Conservation (phyloP, 495 filamentous ascomycete genomes). For the Aspergillus egyptiacus region DNA sequence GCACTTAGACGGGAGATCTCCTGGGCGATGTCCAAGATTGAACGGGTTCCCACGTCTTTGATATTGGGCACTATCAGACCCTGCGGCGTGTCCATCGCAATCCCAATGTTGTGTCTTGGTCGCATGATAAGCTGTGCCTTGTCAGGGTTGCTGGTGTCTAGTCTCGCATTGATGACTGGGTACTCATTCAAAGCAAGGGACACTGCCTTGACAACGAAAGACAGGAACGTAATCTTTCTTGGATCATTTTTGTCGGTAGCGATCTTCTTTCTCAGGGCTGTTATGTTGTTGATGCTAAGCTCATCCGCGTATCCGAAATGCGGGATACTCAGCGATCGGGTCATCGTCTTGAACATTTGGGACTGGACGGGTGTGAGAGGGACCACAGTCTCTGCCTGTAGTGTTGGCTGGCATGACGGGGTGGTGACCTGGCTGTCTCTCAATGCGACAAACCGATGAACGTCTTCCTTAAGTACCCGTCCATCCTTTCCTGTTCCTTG, state of each 20-base stretch:
- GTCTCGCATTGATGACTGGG: conserved; percentile 79
- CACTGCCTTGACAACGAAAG: conserved; percentile 94
- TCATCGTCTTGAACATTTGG: conserved; percentile 99
- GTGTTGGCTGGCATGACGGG: conserved; percentile 26
- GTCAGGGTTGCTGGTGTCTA: conserved; percentile 53
- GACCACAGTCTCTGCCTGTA: conserved; percentile 60
- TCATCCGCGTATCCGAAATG: conserved; percentile 93
- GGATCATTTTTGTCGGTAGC: conserved; percentile 35
- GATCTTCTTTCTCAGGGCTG: conserved; percentile 61
- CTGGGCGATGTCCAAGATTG: conserved; percentile 66
- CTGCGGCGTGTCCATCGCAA: conserved; percentile 89
- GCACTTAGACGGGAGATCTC: conserved; percentile 69
- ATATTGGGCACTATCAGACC: conserved; percentile 95
- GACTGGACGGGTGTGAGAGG: conserved; percentile 72
- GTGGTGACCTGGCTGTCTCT: conserved; percentile 20
- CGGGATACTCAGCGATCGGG: conserved; percentile 77
- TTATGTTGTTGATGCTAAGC: conserved; percentile 68
- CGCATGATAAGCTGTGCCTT: conserved; percentile 70
- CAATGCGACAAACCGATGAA: conserved; percentile 59
- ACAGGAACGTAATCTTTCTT: conserved; percentile 74
- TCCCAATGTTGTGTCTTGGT: conserved; percentile 85
- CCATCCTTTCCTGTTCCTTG: conserved; percentile 87
- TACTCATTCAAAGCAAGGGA: conserved; percentile 75
- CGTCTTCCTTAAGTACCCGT: conserved; percentile 87
- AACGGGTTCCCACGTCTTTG: conserved; percentile 69